phyloP scores from a whole-genome alignment of 208 protist species.

The Trypanosoma cruzi region DNA sequence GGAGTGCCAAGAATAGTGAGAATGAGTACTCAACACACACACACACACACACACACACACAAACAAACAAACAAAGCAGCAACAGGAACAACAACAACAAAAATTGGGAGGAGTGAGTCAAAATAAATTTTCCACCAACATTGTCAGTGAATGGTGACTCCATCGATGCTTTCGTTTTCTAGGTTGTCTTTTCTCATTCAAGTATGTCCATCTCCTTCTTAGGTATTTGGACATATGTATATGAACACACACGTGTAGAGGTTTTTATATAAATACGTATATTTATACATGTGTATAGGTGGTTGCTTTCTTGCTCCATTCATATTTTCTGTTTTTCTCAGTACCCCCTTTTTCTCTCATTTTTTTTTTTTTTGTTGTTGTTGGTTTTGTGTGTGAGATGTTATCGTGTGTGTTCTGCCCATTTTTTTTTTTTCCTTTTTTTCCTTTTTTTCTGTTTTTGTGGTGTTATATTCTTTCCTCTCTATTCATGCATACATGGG shows the following conservation, averaged over 20 bases:
- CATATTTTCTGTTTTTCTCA: background rate
- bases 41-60: constrained; percentile 2
- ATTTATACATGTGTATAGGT: background rate
- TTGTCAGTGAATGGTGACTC: background rate
- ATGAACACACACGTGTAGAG: background rate
- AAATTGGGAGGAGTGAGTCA: background rate
- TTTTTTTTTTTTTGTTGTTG: background rate
- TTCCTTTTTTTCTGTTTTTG: constrained; percentile 16
- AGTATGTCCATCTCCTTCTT: background rate
- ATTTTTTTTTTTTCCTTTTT: constrained; percentile 24
- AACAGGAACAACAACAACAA: background rate
- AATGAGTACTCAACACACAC: background rate
- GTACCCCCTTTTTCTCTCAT: background rate
- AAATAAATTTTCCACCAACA: background rate
- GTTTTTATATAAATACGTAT: background rate
- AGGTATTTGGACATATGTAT: background rate
- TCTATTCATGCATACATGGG: background rate
- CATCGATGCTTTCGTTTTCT: too few species aligned
- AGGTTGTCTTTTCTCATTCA: background rate
- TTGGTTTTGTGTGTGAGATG: background rate
- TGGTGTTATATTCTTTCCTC: too few species aligned
- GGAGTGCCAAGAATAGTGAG: background rate
- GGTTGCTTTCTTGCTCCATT: background rate
- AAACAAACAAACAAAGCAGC: background rate
- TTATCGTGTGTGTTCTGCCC: background rate